Base-by-base conservation (phyloP, 1,284 basidiomycete species). In the Pseudozyma pruni region DNA sequence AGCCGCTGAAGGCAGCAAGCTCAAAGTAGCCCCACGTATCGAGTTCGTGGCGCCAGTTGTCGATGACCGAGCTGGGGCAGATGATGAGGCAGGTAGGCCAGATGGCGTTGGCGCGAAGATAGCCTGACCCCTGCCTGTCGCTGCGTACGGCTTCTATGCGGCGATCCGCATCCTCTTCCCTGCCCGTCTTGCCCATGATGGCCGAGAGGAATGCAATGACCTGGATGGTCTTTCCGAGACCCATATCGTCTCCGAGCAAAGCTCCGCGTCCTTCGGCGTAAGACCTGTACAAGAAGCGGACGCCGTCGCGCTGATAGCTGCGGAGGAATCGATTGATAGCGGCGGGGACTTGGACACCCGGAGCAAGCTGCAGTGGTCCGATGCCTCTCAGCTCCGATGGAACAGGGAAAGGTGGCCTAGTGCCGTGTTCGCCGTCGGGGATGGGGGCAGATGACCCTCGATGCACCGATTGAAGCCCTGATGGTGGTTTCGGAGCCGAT, bases 191-290 rank as follows among this genome's bases (percentile, higher is more conserved):
- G 63, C 85, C 83, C 91, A 93, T 93, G 66, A 94, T 90, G 0
- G 92, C 91, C 0, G 90, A 89, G 3, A 94, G 85, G 74, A 94
- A 93, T 0, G 90, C 87, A 34, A 93, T 92, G 22, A 93, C 88
- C 81, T 94, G 92, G n/a, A 93, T 90, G 0, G 55, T 47, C 85
- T 87, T 79, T 78, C 90, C 90, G 56, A 92, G 83, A 53, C 91
- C 92, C 92, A 94, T 94, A 76, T 94, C 92, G 79, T 94, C 92
- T 16, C 91, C 92, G 1, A 94, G 85, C 16, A 93, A 78, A 0
- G 89, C 91, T 1, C 92, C 92, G 41, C 86, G 83, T 0, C 85
- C 85, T 67, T 88, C 84, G 14, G 85, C 81, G 77, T 89, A 93
- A 31, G 88, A 85, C 8, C 86, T 84, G 83, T 86, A 93, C 52